Percentiles rank a stretch among this genome's conserved stretches.
Evolutionary conservation across 2,329 filamentous ascomycete genomes (phyloP).

Genomic region (Diplodia seriata): DNA sequence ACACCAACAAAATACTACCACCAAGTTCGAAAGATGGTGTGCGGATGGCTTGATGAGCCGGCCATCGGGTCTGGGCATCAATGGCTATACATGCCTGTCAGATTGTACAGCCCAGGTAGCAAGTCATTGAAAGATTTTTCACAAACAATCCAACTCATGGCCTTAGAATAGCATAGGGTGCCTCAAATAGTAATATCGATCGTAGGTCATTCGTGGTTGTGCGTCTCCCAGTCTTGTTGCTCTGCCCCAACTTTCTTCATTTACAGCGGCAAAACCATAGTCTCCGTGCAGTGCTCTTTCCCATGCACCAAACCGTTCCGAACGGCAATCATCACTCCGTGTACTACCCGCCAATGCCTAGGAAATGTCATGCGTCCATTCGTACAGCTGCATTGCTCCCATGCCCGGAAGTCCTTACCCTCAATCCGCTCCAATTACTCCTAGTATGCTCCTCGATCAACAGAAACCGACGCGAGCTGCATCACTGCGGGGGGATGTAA

Average conservation of each 20-base stretch:
- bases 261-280: background rate
- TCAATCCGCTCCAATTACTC: background rate
- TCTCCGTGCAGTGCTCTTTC: background rate
- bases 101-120: background rate
- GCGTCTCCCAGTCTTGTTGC: background rate
- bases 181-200: too few species aligned
- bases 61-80: background rate
- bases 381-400: background rate
- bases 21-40: background rate
- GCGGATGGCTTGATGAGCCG: background rate
- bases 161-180: too few species aligned
- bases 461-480: background rate
- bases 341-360: background rate
- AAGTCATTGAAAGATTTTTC: background rate
- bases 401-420: background rate
- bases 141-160: too few species aligned
- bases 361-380: background rate
- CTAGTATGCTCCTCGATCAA: background rate
- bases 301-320: background rate
- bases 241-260: background rate
- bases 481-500: conserved; percentile 68
- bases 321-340: background rate
- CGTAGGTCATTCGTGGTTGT: background rate
- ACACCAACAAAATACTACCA: background rate
- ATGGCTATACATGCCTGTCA: background rate